Evolutionary conservation across 768 basidiomycete genomes (phyloP).

Genomic region (Tylopilus sp.): DNA sequence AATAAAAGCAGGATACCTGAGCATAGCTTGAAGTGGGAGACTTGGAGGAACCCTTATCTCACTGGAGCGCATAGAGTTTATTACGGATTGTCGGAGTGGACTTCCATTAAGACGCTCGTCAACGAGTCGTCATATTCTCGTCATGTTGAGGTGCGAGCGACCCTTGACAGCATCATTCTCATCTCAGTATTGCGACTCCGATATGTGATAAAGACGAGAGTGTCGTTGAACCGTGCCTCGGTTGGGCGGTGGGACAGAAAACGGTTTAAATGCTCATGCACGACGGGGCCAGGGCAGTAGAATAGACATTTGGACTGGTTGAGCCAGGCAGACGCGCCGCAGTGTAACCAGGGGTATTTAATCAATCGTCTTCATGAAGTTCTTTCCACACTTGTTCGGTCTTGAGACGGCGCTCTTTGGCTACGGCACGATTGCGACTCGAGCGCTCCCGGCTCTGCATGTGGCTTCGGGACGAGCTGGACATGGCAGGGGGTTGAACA

Average conservation of each 20-base stretch:
- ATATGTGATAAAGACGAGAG: slow-evolving; percentile 1
- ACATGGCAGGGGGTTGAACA: not conserved
- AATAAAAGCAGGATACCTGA: too few species aligned
- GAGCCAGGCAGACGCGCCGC: not conserved
- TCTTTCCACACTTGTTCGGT: slow-evolving; percentile 60
- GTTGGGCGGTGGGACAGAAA: not conserved
- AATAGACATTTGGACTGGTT: not conserved
- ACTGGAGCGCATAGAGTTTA: too few species aligned
- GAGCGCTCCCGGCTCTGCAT: slow-evolving; percentile 60
- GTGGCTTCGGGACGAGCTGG: slow-evolving; percentile 1
- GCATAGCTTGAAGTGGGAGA: too few species aligned
- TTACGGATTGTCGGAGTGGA: too few species aligned
- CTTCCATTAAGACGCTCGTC: too few species aligned
- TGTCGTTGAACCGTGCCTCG: not conserved
- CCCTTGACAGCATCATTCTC: not conserved
- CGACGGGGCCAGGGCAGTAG: not conserved
- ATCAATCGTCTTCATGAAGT: slow-evolving; percentile 48
- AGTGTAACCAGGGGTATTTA: not conserved
- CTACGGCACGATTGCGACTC: slow-evolving; percentile 52
- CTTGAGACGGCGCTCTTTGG: slow-evolving; percentile 55
- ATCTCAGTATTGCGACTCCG: not conserved
- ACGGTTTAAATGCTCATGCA: not conserved
- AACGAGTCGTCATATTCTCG: too few species aligned
- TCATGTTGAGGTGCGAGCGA: not conserved
- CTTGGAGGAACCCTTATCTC: too few species aligned